These are phyloP conservation scores for Ganoderma lucidum DNA, from an alignment of 1,284 basidiomycete genomes.

Conservation along the genomic window DNA sequence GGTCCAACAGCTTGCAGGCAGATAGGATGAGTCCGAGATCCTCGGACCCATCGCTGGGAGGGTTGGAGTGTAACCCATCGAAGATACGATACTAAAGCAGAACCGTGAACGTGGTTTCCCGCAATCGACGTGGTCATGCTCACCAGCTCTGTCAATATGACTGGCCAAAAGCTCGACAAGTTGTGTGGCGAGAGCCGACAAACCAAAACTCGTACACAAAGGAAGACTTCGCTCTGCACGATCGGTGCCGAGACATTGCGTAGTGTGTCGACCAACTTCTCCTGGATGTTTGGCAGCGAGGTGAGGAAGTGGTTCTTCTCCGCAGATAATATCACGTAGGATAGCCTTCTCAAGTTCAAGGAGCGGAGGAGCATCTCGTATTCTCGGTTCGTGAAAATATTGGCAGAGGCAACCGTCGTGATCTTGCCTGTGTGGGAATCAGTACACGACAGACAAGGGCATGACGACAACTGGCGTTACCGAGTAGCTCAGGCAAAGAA, in stretches of 20 bases:
- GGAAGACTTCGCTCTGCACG: conserved; percentile 94
- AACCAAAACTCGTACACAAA: conserved; percentile 91
- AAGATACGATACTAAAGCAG: conserved; percentile 73
- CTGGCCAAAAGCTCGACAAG: conserved; percentile 96
- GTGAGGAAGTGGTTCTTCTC: conserved; percentile 92
- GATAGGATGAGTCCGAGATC: conserved; percentile 85
- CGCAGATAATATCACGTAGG: conserved; percentile 85
- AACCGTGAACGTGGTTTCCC: conserved; percentile 24
- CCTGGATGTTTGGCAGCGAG: conserved; percentile 93
- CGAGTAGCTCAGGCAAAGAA: conserved; percentile 83
- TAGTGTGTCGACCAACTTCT: conserved; percentile 95
- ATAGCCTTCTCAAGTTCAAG: conserved; percentile 87
- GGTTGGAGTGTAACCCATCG: conserved; percentile 67
- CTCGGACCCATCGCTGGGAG: conserved; percentile 84
- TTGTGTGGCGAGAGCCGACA: conserved; percentile 94
- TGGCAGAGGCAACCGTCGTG: conserved; percentile 87
- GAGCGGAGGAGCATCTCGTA: conserved; percentile 93
- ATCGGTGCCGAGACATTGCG: conserved; percentile 83
- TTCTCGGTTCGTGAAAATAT: conserved; percentile 97
- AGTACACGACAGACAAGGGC: background rate
- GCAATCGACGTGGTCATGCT: conserved; percentile 14
- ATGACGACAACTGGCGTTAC: conserved; percentile 49
- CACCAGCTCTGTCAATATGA: conserved; percentile 93
- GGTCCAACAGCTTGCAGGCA: conserved; percentile 93
- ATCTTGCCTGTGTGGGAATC: conserved; percentile 67